Evolutionary conservation across 192 early-diverging fungal species (phyloP).

Genomic region (Thoreauomyces humboldtii): DNA sequence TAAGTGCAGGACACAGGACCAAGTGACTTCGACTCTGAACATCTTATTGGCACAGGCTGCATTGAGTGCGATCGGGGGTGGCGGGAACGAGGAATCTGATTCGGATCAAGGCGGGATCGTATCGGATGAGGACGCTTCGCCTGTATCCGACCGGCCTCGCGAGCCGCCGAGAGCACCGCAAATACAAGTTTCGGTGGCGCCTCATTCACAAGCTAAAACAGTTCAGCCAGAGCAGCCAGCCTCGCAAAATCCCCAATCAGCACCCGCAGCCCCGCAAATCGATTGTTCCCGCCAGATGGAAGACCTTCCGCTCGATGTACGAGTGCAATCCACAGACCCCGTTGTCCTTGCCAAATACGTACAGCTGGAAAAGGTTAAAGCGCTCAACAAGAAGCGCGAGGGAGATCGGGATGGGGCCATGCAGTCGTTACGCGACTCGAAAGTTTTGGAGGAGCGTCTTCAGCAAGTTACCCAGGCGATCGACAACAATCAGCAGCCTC

Average conservation of each 20-base stretch:
- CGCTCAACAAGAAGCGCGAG: constrained; percentile 42
- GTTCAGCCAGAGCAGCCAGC: too few species aligned
- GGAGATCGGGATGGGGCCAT: constrained; percentile 47
- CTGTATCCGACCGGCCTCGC: neutral
- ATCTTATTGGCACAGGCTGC: neutral
- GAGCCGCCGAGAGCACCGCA: too few species aligned
- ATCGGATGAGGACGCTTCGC: neutral
- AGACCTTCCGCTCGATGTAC: constrained; percentile 20
- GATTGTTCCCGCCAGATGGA: neutral
- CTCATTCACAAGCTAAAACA: too few species aligned
- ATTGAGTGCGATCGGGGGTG: neutral
- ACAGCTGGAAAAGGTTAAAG: constrained; percentile 49
- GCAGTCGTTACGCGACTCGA: constrained; percentile 39
- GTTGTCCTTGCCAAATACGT: constrained; percentile 37
- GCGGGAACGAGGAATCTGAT: neutral
- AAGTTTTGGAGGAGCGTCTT: constrained; percentile 39
- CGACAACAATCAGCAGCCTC: neutral
- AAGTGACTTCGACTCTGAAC: neutral
- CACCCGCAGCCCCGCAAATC: neutral
- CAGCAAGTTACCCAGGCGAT: constrained; percentile 6
- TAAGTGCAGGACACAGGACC: constrained; percentile 22
- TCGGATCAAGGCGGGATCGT: neutral
- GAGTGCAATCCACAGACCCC: constrained; percentile 35
- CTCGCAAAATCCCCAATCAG: neutral
- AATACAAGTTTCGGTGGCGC: too few species aligned